Evolutionary conservation across 345 rosid species (phyloP), one percentile per base, ranked within the genome.

Genomic region (Pistacia integerrima): DNA sequence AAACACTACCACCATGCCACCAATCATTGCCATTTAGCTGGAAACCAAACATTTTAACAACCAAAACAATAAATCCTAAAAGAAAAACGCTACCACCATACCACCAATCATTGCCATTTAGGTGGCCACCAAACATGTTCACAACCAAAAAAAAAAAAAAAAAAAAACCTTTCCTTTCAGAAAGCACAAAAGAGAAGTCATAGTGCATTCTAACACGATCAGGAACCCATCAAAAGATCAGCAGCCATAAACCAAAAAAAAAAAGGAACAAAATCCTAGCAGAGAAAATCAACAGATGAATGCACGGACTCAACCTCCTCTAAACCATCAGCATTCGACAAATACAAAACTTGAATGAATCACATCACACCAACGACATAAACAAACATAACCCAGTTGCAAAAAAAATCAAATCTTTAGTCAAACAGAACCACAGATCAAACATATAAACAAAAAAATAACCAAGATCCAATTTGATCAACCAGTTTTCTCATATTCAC

Each of bases 341-440:
- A 36, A 22, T 20, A 49, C 64, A 57, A 11, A 71, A 71, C 54
- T 35, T 10, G 54, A 56, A 14, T 10, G 59, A 56, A 14, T 22
- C 13, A 70, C 55, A 61, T 49, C 64, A 67, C 52, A 48, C 36
- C 59, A 76, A 30, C 5, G 33, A 68, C n/a, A 64, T 62, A 72
- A 67, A 48, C 14, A 65, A 76, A 59, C 54, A 49, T 64, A 75
- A 67, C 66, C 75, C 75, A 22, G 17, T 38, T 52, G 44, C 70
- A 77, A 77, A 85, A 30, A 25, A 30, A 74, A 80, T 61, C 78
- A 61, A 81, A 80, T 77, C 74, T 71, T 74, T 70, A 12, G 17
- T n/a, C 6, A 70, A 58, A 69, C 1, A 0, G 22, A 70, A 62
- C 8, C 36, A 22, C 38, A 44, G 52, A 79, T 70, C 80, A 74